Evolutionary conservation across 495 filamentous ascomycete genomes (phyloP).

Genomic region (Penicillium argentinense): DNA sequence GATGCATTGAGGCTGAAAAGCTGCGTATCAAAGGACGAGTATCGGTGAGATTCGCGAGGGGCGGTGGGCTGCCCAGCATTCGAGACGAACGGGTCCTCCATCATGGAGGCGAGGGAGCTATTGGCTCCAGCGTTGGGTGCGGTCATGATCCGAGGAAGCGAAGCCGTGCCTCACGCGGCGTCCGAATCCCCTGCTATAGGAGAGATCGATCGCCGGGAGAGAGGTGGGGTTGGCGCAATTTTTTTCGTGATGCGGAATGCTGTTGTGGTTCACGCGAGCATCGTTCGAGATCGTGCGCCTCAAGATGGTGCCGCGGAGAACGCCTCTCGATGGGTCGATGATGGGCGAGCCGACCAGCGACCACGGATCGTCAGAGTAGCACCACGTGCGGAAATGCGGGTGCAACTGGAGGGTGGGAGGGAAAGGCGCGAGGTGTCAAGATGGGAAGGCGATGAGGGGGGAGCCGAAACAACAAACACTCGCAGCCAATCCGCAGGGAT

Average conservation of each 20-base stretch:
- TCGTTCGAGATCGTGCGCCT: conserved; percentile 26
- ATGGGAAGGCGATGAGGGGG: conserved; percentile 15
- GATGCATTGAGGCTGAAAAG: conserved; percentile 72
- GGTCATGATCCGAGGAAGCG: conserved; percentile 17
- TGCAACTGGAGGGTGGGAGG: conserved; percentile 2
- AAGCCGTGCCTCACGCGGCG: conserved; percentile 18
- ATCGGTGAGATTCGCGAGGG: conserved; percentile 62
- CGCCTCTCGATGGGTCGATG: conserved; percentile 6
- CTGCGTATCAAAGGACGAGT: conserved; percentile 75
- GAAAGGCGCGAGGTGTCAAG: conserved; percentile 7
- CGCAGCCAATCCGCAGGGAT: conserved; percentile 23
- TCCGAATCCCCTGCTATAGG: conserved; percentile 28
- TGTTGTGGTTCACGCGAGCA: conserved; percentile 32
- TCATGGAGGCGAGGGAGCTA: conserved; percentile 31
- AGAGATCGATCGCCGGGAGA: conserved; percentile 27
- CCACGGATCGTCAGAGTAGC: conserved; percentile 14
- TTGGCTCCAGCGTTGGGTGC: conserved; percentile 16
- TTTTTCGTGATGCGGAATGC: conserved; percentile 13
- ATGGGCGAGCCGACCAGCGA: conserved; percentile 40
- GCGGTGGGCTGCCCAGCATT: conserved; percentile 32
- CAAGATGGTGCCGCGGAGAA: conserved; percentile 5
- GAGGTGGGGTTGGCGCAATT: conserved; percentile 23
- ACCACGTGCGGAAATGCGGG: conserved; percentile 12
- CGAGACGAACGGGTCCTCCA: conserved; percentile 58
- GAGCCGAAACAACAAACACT: conserved; percentile 21